Evolutionary conservation across 106 monocot genomes (phyloP), one percentile per base, ranked within the genome.

Genomic region (Amphibolis antarctica): DNA sequence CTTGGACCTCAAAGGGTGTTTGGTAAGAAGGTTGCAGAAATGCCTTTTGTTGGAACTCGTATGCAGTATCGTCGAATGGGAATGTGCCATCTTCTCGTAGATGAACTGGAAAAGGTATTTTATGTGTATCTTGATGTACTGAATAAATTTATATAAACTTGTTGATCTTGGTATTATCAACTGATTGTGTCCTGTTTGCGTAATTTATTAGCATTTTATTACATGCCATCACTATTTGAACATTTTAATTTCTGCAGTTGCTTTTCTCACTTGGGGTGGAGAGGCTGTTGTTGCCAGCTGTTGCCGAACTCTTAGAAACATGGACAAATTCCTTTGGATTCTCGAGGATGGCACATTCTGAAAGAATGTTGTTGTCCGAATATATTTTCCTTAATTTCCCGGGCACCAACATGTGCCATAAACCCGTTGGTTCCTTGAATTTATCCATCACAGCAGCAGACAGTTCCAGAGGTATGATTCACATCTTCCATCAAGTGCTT

Each of bases 21-120:
- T 66, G 83, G 83, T 57, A 63, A 72, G 10, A 81, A 91, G 66
- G 66, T 78, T 61, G 91, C 91, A 30, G 86, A 81, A 84, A 69
- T 80, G 76, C 81, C 84, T 66, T 60, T 91, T 73, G 46, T 87
- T 69, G 77, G 80, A 20, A 87, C 80, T 5, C 77, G 77, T 67
- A 19, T 75, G 43, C 29, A 72, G 46, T 76, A 63, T 24, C 83
- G 87, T 17, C 62, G 69, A 17, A 64, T 71, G 44, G 83, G 83
- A 43, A 83, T 87, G 83, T 87, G 87, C 25, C 83, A 70, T 19
- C 68, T 87, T 67, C 78, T 87, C 12, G 46, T 87, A 26, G 36
- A 69, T 62, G 77, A 83, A 75, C 42, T 87, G 15, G 83, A 87
- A 53, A 80, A 87, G 87, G 87, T 84, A 78, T 7, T 36, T 36